Evolutionary conservation across 371 early-diverging fungal genomes (phyloP).

Genomic region (Syncephalastrum racemosum): DNA sequence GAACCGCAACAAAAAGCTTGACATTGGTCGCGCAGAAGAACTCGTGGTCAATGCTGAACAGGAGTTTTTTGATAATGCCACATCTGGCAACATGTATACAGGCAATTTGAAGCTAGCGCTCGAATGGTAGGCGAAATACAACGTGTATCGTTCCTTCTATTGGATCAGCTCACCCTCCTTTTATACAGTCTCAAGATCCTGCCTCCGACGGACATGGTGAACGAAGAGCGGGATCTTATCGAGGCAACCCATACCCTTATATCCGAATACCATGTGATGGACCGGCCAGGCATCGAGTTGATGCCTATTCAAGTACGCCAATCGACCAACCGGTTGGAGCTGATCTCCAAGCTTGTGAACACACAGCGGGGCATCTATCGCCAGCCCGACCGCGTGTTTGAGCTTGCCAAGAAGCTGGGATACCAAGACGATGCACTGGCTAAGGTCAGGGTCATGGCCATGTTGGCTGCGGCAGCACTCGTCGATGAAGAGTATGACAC

Average conservation of each 20-base stretch:
- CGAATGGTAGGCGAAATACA: conserved; percentile 58
- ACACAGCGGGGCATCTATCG: conserved; percentile 53
- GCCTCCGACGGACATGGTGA: conserved; percentile 61
- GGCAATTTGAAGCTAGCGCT: conserved; percentile 74
- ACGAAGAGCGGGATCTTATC: conserved; percentile 66
- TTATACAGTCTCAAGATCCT: conserved; percentile 59
- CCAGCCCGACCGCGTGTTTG: conserved; percentile 52
- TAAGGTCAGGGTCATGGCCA: conserved; percentile 52
- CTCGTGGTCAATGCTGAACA: conserved; percentile 69
- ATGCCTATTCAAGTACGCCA: conserved; percentile 79
- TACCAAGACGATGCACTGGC: conserved; percentile 49
- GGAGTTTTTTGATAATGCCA: conserved; percentile 80
- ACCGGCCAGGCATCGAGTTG: conserved; percentile 53
- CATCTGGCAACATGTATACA: conserved; percentile 62
- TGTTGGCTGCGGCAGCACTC: conserved; percentile 62
- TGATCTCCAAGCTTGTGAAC: conserved; percentile 61
- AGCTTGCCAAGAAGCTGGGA: conserved; percentile 62
- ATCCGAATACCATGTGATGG: conserved; percentile 54
- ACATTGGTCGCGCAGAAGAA: conserved; percentile 56
- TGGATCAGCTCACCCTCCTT: conserved; percentile 1
- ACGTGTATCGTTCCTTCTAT: conserved; percentile 1
- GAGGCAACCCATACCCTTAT: conserved; percentile 72
- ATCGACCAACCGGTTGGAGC: conserved; percentile 59
- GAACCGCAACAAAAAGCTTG: conserved; percentile 45
- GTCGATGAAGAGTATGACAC: conserved; percentile 52